Percentiles rank a stretch among this genome's conserved stretches.
phyloP scores from a whole-genome alignment of 257 asterid species.

The Cordia subcordata region DNA sequence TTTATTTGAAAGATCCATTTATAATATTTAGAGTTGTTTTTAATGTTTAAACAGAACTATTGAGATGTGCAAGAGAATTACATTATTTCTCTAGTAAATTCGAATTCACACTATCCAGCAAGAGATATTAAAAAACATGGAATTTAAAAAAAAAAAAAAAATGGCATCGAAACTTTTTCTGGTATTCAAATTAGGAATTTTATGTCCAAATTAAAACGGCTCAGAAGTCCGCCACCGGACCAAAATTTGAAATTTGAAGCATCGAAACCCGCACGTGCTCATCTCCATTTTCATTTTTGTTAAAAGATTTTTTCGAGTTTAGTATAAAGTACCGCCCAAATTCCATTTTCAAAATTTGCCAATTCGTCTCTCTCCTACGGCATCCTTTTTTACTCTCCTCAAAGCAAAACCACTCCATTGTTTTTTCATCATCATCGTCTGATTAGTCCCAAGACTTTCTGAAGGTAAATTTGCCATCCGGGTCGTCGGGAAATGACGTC shows the following conservation, averaged over 20 bases:
- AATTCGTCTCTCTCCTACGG: constrained; percentile 27
- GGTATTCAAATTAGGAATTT: too few species aligned
- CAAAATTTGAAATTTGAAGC: constrained; percentile 13
- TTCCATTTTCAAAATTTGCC: constrained; percentile 44
- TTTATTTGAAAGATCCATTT: too few species aligned
- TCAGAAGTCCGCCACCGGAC: neutral
- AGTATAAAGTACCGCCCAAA: constrained; percentile 48
- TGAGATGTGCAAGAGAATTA: too few species aligned
- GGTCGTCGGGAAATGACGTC: constrained; percentile 2
- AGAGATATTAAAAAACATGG: too few species aligned
- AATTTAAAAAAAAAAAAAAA: too few species aligned
- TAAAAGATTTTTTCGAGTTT: neutral
- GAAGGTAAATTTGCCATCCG: neutral
- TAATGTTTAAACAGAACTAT: too few species aligned
- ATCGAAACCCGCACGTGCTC: constrained; percentile 6
- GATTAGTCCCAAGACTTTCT: too few species aligned
- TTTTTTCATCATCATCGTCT: neutral
- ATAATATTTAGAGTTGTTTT: too few species aligned
- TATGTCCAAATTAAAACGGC: too few species aligned
- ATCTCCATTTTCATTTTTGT: neutral
- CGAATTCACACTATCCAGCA: too few species aligned
- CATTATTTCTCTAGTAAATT: too few species aligned
- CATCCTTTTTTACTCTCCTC: neutral
- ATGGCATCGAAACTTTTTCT: too few species aligned
- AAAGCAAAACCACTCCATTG: neutral